These are phyloP conservation scores for Blepharisma stoltei DNA, from an alignment of 73 alveolate species.

Conservation along the genomic window DNA sequence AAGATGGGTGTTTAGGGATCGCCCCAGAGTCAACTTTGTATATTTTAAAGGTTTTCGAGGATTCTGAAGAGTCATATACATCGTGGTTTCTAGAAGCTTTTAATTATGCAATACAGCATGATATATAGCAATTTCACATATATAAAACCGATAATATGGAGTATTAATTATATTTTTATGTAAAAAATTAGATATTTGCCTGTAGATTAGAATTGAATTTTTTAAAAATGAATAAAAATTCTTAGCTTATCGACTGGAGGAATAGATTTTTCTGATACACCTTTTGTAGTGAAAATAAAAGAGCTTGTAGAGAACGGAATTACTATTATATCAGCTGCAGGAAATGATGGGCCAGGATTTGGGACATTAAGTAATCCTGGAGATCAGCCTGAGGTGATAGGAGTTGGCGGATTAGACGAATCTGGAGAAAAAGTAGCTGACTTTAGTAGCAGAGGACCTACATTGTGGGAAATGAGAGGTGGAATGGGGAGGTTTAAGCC, in stretches of 20 bases:
- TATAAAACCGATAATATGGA: too few species aligned
- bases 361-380: conserved; percentile 69
- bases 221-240: too few species aligned
- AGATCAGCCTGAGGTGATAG: conserved; percentile 53
- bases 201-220: too few species aligned
- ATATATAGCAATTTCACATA: too few species aligned
- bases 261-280: conserved; percentile 48
- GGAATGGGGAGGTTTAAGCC: conserved; percentile 58
- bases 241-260: conserved; percentile 54
- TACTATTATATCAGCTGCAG: conserved; percentile 52
- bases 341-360: conserved; percentile 63
- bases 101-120: conserved; percentile 41
- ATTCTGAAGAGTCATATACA: conserved; percentile 40
- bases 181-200: too few species aligned
- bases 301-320: conserved; percentile 47
- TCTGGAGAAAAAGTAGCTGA: conserved; percentile 39
- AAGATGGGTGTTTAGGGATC: conserved; percentile 49
- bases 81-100: conserved; percentile 62
- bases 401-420: conserved; percentile 59
- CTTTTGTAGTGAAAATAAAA: conserved; percentile 48
- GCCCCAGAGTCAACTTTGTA: conserved; percentile 60
- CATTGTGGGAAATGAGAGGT: conserved; percentile 48
- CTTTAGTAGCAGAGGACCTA: conserved; percentile 65
- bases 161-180: too few species aligned
- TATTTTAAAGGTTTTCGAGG: conserved; percentile 46